Percentiles rank a stretch among this genome's conserved stretches.
phyloP scores from a whole-genome alignment of 2,329 filamentous ascomycete species.

The Nigrospora oryzae region DNA sequence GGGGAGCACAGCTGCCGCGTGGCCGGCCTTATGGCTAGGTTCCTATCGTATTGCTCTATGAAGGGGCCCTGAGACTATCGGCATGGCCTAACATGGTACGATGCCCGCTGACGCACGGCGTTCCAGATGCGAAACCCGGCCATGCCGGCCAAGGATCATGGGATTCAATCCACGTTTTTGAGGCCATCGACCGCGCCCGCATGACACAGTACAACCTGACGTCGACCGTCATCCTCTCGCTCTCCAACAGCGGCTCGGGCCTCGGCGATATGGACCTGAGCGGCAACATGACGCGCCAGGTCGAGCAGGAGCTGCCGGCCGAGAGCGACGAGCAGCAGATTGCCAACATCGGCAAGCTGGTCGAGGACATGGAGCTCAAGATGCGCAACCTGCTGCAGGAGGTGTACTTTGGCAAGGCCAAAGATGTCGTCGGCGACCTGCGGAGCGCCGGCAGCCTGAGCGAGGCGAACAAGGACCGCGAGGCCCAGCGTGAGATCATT shows the following conservation, averaged over 20 bases:
- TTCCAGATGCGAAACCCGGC: constrained; percentile 54
- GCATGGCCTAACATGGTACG: too few species aligned
- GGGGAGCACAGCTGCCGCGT: too few species aligned
- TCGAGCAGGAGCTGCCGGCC: constrained; percentile 84
- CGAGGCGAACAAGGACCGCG: constrained; percentile 74
- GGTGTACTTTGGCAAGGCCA: constrained; percentile 98
- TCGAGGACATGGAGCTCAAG: constrained; percentile 99
- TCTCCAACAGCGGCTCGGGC: constrained; percentile 54
- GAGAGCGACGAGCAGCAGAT: constrained; percentile 91
- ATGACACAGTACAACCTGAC: constrained; percentile 96
- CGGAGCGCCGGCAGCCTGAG: constrained; percentile 79
- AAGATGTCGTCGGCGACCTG: constrained; percentile 94
- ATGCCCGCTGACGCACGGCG: background rate
- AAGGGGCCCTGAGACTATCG: too few species aligned
- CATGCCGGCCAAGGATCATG: constrained; percentile 70
- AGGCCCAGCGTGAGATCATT: constrained; percentile 85
- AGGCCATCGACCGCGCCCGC: constrained; percentile 85
- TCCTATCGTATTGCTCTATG: too few species aligned
- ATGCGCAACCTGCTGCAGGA: constrained; percentile 98
- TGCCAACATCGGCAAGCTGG: constrained; percentile 84
- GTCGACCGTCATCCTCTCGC: constrained; percentile 86
- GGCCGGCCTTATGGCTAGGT: too few species aligned
- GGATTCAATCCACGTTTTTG: constrained; percentile 99
- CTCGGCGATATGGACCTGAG: constrained; percentile 86
- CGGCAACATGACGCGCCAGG: constrained; percentile 96